Evolutionary conservation across 352 stramenopile genomes (phyloP), one percentile per base, ranked within the genome.

Genomic region (Pythium rhizo-oryzae): DNA sequence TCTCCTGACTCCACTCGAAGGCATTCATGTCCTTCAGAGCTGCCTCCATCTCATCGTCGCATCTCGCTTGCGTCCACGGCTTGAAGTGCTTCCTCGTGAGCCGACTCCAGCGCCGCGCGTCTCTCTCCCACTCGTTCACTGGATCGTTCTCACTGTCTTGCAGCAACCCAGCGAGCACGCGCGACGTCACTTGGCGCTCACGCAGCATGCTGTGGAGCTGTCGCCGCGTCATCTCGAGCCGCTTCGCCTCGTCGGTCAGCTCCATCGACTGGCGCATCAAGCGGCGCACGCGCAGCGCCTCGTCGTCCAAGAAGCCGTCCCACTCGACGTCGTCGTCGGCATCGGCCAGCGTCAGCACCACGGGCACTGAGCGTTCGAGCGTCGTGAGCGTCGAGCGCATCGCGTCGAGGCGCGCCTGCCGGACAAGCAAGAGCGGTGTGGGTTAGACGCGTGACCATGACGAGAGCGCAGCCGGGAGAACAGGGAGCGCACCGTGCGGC

Each of bases 321-420:
- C 52, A 59, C 6, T n/a, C n/a, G 18, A 13, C 59, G 30, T 66
- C 59, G 18, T 47, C 58, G 41, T 64, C 58, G 2, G 25, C 2
- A 11, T 64, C 58, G 24, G 15, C 44, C 13, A 51, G 5, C 30
- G 52, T 41, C 16, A 43, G 50, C 23, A 67, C 24, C 1, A 58
- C 52, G 1, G 53, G 24, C 24, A 47, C 60, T 13, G 39, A 24
- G 30, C 23, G 39, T 28, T 67, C 60, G 2, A 67, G 60, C 18
- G 43, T 23, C 39, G 19, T 19, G 16, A 60, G 19, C 3, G 33
- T 47, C 33, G 25, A 6, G 54, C 33, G 54, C 35, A 44, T 49
- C 37, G 18, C 53, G 24, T 33, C 39, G 23, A n/a, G n/a, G n/a
- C n/a, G n/a, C n/a, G n/a, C n/a, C n/a, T n/a, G n/a, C n/a, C n/a